Conservation (phyloP, 805 yeast species). For the Helenozyma rhizophorensis region DNA sequence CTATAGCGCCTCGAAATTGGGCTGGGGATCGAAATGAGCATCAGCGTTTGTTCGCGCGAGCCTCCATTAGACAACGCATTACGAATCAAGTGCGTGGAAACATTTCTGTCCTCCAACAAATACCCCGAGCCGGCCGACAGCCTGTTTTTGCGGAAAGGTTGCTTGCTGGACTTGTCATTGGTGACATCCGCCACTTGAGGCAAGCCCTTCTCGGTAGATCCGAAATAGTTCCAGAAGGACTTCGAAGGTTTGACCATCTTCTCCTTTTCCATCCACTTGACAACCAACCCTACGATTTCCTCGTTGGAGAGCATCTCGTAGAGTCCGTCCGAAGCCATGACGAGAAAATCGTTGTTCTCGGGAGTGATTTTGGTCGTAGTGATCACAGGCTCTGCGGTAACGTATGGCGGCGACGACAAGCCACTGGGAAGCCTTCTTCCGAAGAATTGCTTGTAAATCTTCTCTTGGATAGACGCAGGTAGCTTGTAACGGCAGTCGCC, state of each 20-base stretch:
- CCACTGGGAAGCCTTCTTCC: slow-evolving; percentile 73
- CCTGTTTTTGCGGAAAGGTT: slow-evolving; percentile 62
- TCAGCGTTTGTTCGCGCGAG: slow-evolving; percentile 78
- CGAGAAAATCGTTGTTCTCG: slow-evolving; percentile 74
- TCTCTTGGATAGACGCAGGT: slow-evolving; percentile 69
- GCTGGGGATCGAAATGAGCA: slow-evolving; percentile 85
- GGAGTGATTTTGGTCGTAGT: slow-evolving; percentile 76
- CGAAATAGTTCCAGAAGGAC: slow-evolving; percentile 43
- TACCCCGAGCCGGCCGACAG: slow-evolving; percentile 34
- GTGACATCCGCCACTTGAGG: slow-evolving; percentile 66
- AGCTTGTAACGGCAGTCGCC: slow-evolving; percentile 96
- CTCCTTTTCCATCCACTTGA: slow-evolving; percentile 85
- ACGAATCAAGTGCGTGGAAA: slow-evolving; percentile 87
- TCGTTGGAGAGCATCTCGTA: slow-evolving; percentile 90
- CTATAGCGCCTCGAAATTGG: slow-evolving; percentile 89
- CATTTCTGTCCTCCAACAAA: slow-evolving; percentile 78
- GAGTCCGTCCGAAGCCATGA: slow-evolving; percentile 91
- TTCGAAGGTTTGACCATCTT: slow-evolving; percentile 52
- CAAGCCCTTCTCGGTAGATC: slow-evolving; percentile 43
- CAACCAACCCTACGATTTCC: slow-evolving; percentile 88
- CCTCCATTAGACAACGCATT: slow-evolving; percentile 90
- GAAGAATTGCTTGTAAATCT: slow-evolving; percentile 69
- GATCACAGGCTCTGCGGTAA: slow-evolving; percentile 92
- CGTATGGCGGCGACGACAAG: slow-evolving; percentile 89
- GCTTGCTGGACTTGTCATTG: slow-evolving; percentile 57